Evolutionary conservation across 768 basidiomycete genomes (phyloP).

Genomic region (Guyanaporus albipodus): DNA sequence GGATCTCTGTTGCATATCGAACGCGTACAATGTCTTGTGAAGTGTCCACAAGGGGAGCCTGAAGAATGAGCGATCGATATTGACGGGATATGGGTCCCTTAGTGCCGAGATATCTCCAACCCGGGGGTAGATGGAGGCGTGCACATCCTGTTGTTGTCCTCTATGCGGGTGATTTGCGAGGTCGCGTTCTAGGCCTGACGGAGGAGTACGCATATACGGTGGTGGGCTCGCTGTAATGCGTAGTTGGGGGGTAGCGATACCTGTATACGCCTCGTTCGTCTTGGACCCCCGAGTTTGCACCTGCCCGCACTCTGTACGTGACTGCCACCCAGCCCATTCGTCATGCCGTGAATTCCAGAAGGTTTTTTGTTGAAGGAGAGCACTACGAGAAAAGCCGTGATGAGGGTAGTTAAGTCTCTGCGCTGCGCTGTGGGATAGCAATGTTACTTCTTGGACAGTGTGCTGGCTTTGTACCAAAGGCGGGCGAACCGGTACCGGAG

Average conservation of each 20-base stretch:
- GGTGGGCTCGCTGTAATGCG: slow-evolving; percentile 3
- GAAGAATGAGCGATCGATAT: slow-evolving; percentile 58
- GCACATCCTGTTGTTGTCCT: slow-evolving; percentile 13
- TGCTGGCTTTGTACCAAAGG: slow-evolving; percentile 3
- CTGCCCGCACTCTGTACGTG: slow-evolving; percentile 8
- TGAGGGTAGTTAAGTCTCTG: slow-evolving; percentile 47
- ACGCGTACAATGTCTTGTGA: slow-evolving; percentile 60
- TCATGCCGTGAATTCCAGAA: slow-evolving; percentile 59
- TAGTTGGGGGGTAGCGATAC: slow-evolving; percentile 12
- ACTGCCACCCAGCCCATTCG: slow-evolving; percentile 42
- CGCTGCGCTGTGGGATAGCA: slow-evolving; percentile 8
- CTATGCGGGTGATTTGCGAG: slow-evolving; percentile 6
- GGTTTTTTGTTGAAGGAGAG: slow-evolving; percentile 55
- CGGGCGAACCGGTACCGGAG: slow-evolving; percentile 24
- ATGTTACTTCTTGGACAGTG: not conserved
- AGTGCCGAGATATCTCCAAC: slow-evolving; percentile 58
- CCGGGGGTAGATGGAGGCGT: slow-evolving; percentile 47
- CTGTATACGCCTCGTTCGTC: slow-evolving; percentile 27
- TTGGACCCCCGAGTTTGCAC: not conserved
- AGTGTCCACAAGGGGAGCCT: slow-evolving; percentile 62
- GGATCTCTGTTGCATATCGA: slow-evolving; percentile 44
- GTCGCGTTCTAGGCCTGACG: slow-evolving; percentile 33
- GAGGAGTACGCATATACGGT: slow-evolving; percentile 19
- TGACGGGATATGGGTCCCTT: slow-evolving; percentile 52
- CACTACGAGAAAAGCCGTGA: slow-evolving; percentile 61